phyloP scores from a whole-genome alignment of 768 basidiomycete genomes.

The Russula ochroleuca region DNA sequence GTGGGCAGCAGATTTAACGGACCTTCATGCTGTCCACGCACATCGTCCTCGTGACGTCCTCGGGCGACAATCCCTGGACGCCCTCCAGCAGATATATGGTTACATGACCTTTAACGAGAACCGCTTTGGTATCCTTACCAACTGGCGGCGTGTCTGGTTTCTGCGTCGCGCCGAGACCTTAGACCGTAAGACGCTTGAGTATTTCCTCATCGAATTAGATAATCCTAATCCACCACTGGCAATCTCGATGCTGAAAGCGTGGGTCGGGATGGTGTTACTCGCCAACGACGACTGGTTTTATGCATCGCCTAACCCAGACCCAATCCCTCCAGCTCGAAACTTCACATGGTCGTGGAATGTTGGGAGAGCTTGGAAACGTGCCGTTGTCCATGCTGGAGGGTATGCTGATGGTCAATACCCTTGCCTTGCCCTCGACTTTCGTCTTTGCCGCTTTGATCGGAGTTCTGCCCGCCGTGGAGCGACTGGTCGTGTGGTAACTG shows the following conservation, averaged over 20 bases:
- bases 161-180: background rate
- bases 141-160: background rate
- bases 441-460: background rate
- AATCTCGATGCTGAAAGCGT: background rate
- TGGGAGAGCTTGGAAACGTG: too few species aligned
- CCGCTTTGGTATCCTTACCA: background rate
- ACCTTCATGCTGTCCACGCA: background rate
- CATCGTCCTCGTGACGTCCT: background rate
- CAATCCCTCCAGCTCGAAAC: background rate
- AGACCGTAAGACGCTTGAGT: background rate
- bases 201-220: background rate
- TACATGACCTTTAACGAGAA: background rate
- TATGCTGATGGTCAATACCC: background rate
- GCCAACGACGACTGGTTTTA: background rate
- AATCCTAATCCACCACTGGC: too few species aligned
- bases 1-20: background rate
- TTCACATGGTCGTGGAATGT: too few species aligned
- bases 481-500: background rate
- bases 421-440: background rate
- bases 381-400: too few species aligned
- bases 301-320: background rate
- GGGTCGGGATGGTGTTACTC: background rate
- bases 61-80: background rate
- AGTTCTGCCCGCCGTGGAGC: background rate
- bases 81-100: background rate